Conservation (phyloP, 1,284 basidiomycete species). For the Porogramme epimiltina region DNA sequence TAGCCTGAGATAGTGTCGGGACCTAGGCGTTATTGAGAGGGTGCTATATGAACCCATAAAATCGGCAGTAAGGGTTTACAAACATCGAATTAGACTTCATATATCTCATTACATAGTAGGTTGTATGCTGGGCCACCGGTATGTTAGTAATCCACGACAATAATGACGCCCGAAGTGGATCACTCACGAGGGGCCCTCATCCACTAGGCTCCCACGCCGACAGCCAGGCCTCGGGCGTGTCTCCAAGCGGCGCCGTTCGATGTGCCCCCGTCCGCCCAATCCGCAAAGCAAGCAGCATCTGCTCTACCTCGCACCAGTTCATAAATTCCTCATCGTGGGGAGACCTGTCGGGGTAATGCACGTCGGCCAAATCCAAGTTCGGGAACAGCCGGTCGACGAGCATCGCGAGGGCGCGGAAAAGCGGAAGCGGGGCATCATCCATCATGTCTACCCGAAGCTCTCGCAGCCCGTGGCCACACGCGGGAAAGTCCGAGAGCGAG, state of each 20-base stretch:
- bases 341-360: neutral
- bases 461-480: conserved; percentile 3
- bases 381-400: conserved; percentile 8
- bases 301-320: conserved; percentile 8
- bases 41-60: too few relatives aligned
- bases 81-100: too few relatives aligned
- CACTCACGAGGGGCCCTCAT: too few relatives aligned
- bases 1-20: too few relatives aligned
- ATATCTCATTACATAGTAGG: too few relatives aligned
- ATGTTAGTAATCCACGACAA: too few relatives aligned
- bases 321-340: neutral
- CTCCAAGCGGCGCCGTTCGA: neutral
- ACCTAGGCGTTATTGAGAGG: too few relatives aligned
- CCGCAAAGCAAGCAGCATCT: conserved; percentile 1
- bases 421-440: neutral
- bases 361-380: conserved; percentile 5
- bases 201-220: too few relatives aligned
- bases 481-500: neutral
- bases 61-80: too few relatives aligned
- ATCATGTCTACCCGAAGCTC: conserved; percentile 2
- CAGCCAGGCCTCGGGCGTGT: too few relatives aligned
- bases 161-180: too few relatives aligned
- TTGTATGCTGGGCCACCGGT: too few relatives aligned
- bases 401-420: conserved; percentile 1
- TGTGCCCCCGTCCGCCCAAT: neutral